phyloP scores from a whole-genome alignment of 306 rosid genomes.

The Begonia peltatifolia region DNA sequence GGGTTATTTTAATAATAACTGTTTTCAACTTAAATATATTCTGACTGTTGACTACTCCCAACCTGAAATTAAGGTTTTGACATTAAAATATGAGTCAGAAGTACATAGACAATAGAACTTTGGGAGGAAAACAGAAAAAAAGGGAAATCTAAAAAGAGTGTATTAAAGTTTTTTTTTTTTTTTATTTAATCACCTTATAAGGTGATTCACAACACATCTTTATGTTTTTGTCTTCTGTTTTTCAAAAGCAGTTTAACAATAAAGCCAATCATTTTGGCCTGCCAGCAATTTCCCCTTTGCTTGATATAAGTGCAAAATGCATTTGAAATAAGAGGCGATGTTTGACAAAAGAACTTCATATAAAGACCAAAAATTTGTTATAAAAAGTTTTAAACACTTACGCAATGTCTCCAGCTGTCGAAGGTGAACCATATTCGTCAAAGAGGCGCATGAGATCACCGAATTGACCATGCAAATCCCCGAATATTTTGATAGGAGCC shows the following conservation, averaged over 20 bases:
- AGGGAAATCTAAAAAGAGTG: too few species aligned
- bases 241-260: too few species aligned
- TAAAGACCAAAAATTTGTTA: neutral
- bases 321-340: neutral
- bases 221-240: neutral
- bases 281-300: neutral
- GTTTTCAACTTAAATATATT: too few species aligned
- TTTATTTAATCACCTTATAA: too few species aligned
- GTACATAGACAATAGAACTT: too few species aligned
- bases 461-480: slow-evolving; percentile 98
- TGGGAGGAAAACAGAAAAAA: too few species aligned
- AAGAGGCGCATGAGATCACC: slow-evolving; percentile 99
- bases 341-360: neutral
- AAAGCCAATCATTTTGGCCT: too few species aligned
- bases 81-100: too few species aligned
- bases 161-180: too few species aligned
- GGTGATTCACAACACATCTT: neutral
- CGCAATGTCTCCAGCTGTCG: slow-evolving; percentile 99
- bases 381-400: slow-evolving; percentile 24
- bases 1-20: too few species aligned
- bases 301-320: neutral
- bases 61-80: too few species aligned
- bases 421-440: slow-evolving; percentile 97
- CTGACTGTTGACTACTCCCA: too few species aligned
- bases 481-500: slow-evolving; percentile 97